Base-by-base conservation (phyloP, 306 rosid species). In the Arachis stenosperma region DNA sequence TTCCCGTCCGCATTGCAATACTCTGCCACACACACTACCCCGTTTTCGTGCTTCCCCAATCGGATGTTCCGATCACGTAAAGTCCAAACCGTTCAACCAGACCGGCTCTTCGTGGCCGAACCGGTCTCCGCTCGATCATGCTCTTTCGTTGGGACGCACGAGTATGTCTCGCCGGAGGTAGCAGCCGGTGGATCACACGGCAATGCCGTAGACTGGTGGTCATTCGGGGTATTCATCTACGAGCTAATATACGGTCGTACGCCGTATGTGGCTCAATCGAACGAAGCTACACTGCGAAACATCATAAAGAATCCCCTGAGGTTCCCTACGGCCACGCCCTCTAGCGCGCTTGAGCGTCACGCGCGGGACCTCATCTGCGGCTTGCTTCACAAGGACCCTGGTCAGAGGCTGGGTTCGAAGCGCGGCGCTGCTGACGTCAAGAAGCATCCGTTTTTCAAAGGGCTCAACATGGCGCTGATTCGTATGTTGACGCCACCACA, bases 171-270 rank as follows among this genome's bases (percentile, higher is more conserved):
- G 0, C 99, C 99, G 6, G 99, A 94, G 8, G 99, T 94, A 0
- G 99, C 99, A 44, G 69, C 95, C 55, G 99, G 99, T 0, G 12
- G 78, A 41, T 87, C 93, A 11, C 99, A 94, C 70, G 99, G 99
- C 0, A 94, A 91, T 87, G 99, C 99, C 15, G 99, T 94, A 0
- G 99, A 94, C 65, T 94, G 99, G 99, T 94, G 99, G 99, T 90
- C 99, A 1, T 94, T 84, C 7, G 99, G 99, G 1, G 71, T 91
- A 22, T 94, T 94, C 51, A 77, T 94, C 69, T 94, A 87, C 84
- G 99, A 94, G 78, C 78, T 94, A 33, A 85, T 91, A 48, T 94
- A 91, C 82, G 99, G 99, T 1, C 83, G 87, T 2, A 94, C 99
- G 6, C 99, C 99, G 40, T 94, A 89, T 42, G 99, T 92, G 11